These are phyloP conservation scores for Saccharomyces paradoxus DNA, from an alignment of 805 yeast genomes.

Conservation along the genomic window DNA sequence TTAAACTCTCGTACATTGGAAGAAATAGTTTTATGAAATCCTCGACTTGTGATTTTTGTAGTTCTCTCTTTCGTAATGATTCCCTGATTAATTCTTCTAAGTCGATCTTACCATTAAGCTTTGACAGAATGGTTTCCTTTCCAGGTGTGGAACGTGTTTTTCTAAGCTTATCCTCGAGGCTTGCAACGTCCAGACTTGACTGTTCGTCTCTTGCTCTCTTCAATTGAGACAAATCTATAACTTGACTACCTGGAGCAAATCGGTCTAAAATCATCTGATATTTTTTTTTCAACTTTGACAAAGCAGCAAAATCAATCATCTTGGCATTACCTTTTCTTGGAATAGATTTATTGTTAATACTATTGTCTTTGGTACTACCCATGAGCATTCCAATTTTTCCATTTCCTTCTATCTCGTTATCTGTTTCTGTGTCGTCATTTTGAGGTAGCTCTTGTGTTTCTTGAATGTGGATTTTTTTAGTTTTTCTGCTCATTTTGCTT, in stretches of 20 bases:
- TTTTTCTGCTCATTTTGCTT: neutral
- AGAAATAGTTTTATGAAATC: neutral
- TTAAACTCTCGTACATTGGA: neutral
- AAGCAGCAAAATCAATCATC: neutral
- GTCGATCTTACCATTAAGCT: constrained; percentile 12
- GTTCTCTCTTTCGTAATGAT: neutral
- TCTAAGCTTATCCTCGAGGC: constrained; percentile 25
- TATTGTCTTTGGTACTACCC: neutral
- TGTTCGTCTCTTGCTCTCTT: neutral
- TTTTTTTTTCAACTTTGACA: neutral
- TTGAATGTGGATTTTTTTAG: neutral
- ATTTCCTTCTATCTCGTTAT: neutral
- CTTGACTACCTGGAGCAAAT: neutral
- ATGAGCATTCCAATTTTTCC: neutral
- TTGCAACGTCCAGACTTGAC: constrained; percentile 12
- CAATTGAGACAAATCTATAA: neutral
- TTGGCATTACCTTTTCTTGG: neutral
- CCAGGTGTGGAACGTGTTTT: constrained; percentile 34
- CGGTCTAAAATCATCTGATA: neutral
- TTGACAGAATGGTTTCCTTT: constrained; percentile 29
- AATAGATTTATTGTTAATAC: neutral
- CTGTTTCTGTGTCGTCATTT: neutral
- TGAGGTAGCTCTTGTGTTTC: neutral
- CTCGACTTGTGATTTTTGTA: neutral
- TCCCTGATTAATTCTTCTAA: neutral